Evolutionary conservation across 805 yeast genomes (phyloP).

Genomic region (Teunomyces atbi): DNA sequence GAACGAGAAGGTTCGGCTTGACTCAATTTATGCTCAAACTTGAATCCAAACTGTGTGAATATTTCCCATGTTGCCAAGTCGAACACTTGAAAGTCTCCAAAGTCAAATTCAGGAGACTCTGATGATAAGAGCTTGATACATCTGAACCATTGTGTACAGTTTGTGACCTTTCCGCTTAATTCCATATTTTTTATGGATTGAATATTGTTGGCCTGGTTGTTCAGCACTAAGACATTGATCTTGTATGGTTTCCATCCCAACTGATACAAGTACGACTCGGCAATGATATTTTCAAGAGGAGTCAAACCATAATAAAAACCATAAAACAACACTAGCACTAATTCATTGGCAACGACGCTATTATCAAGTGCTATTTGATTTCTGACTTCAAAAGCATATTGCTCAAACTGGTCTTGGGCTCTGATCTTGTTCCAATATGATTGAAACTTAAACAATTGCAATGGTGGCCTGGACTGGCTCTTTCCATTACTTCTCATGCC

Average conservation of each 20-base stretch:
- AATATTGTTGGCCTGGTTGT: conserved; percentile 6
- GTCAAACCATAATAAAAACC: conserved; percentile 43
- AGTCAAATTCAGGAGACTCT: conserved; percentile 17
- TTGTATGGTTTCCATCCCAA: conserved; percentile 45
- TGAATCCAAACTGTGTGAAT: conserved; percentile 35
- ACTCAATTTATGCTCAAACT: conserved; percentile 32
- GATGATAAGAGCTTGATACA: conserved; percentile 15
- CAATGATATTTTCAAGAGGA: conserved; percentile 42
- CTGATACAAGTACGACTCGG: conserved; percentile 37
- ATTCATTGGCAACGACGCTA: conserved; percentile 27
- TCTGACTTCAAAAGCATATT: conserved; percentile 30
- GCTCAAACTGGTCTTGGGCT: conserved; percentile 32
- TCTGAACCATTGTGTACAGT: conserved; percentile 28
- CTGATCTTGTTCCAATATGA: conserved; percentile 42
- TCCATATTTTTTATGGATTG: conserved; percentile 8
- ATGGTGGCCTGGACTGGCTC: conserved; percentile 29
- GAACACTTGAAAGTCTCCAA: conserved; percentile 42
- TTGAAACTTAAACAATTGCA: conserved; percentile 34
- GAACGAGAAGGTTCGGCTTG: conserved; percentile 27
- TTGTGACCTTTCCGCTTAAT: conserved; percentile 3
- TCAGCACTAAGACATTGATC: conserved; percentile 9
- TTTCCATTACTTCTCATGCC: conserved; percentile 1
- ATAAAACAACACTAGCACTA: conserved; percentile 39
- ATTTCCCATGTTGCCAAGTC: conserved; percentile 44
- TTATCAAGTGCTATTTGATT: conserved; percentile 22